Evolutionary conservation across 1,284 basidiomycete genomes (phyloP).

Genomic region (Sporisorium iseilematis-ciliati): DNA sequence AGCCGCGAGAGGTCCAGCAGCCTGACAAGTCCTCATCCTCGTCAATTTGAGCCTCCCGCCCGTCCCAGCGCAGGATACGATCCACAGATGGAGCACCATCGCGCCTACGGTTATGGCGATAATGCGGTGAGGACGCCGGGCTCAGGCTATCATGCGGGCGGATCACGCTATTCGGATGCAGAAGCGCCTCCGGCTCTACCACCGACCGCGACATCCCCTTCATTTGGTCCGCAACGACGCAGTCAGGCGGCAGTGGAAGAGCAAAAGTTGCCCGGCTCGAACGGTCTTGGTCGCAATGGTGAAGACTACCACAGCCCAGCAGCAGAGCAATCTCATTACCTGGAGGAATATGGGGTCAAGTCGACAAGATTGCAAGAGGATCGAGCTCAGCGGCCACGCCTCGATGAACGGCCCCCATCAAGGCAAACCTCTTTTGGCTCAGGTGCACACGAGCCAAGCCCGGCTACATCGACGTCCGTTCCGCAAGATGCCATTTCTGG

Average conservation of each 20-base stretch:
- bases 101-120: conserved; percentile 5
- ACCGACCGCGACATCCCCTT: conserved; percentile 12
- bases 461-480: not conserved
- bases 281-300: conserved; percentile 7
- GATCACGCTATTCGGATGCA: conserved; percentile 6
- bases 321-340: not conserved
- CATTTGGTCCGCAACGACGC: conserved; percentile 30
- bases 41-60: conserved; percentile 10
- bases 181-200: conserved; percentile 29
- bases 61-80: conserved; percentile 1
- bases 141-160: conserved; percentile 11
- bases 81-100: conserved; percentile 5
- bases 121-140: conserved; percentile 18
- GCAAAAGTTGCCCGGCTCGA: not conserved
- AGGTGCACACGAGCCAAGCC: not conserved
- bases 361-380: not conserved
- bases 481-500: not conserved
- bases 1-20: conserved; percentile 19
- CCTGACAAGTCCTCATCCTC: conserved; percentile 30
- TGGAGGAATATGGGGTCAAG: not conserved
- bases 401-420: not conserved
- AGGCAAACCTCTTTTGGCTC: not conserved
- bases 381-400: not conserved
- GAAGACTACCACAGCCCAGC: not conserved
- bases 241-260: conserved; percentile 9